Base-by-base conservation (phyloP, 192 early-diverging fungal genomes). In the Backusella liffmaniae region DNA sequence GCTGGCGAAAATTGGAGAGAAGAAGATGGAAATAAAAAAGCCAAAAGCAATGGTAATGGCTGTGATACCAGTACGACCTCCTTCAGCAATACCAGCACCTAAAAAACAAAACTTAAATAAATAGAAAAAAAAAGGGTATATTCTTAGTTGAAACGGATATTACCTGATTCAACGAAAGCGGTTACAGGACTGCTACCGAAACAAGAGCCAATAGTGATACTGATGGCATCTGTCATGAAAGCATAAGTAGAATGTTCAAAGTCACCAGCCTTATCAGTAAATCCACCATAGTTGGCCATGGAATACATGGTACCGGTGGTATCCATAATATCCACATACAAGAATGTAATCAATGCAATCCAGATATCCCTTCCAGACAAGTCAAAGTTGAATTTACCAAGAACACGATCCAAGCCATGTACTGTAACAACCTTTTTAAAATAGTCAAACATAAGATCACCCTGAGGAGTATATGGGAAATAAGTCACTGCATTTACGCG, bases 251-350 rank as follows among this genome's bases (percentile, higher is more conserved):
- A 93, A 32, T 90, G 90, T 70, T 93, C 91, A 86, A 94, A 94
- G 71, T 95, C 92, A 74, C 92, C 93, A 9, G 84, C 80, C 69
- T 91, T 86, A 68, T 94, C 88, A 78, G 88, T 89, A 78, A 91
- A 93, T 21, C 94, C 92, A 73, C 90, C 94, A 83, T 91, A 94
- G 69, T 87, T 88, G 32, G 93, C 93, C 94, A 94, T 93, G 30
- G 93, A 94, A 71, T 90, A 94, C 88, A 95, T 84, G 29, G 94
- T 94, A 15, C 93, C 93, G 1, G 94, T 96, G 53, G 92, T 93
- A 79, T 96, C 94, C 74, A 96, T 82, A 56, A 96, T 93, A 81
- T 96, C 94, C 72, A 96, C 92, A 73, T 94, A 95, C 46, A 95
- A 80, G 81, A 96, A 94, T 1, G 92, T 96, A 46, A 96, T 87